Evolutionary conservation across 345 rosid genomes (phyloP), one percentile per base, ranked within the genome.

Genomic region (Limnanthes douglasii): DNA sequence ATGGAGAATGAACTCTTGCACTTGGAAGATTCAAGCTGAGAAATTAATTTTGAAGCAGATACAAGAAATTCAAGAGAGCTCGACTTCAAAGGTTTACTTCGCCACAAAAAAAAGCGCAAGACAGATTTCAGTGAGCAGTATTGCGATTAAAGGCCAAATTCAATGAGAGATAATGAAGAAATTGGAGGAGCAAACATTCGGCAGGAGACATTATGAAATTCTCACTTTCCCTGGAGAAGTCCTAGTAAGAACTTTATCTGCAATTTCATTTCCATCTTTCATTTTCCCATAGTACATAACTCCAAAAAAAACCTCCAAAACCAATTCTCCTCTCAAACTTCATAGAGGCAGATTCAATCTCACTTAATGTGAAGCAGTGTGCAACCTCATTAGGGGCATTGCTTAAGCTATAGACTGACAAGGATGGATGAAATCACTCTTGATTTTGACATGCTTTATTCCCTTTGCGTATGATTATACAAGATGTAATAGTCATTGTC

Each of bases 281-380:
- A 78, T 29, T 72, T 62, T 68, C 49, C 99, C 99, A 15, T 92
- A 81, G 62, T 58, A 81, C 3, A 92, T 94, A 3, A 75, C 70
- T 40, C 99, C 99, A 57, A 92, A n/a, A n/a, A n/a, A n/a, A 92
- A 44, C 99, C 99, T 41, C 99, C 96, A 0, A 96, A 85, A 13
- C 96, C 99, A 25, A 92, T 73, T 64, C 75, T 92, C 73, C 57
- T 78, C 72, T 75, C 96, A 9, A 85, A 60, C 1, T 48, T 60
- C 5, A 45, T 73, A 2, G 99, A 85, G 33, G 94, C 90, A 36
- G 71, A 83, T 57, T 78, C 70, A 4, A 92, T 78, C 61, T 92
- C 96, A 24, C 60, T 11, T 11, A 61, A 49, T 41, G 77, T 56
- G 64, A 92, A 92, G 71, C 86, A 81, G 55, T 75, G 79, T 11